A percentile compares a stretch with the other conserved stretches of the same genome.
phyloP scores from a whole-genome alignment of 345 rosid genomes.

The Raphanus raphanistrum region DNA sequence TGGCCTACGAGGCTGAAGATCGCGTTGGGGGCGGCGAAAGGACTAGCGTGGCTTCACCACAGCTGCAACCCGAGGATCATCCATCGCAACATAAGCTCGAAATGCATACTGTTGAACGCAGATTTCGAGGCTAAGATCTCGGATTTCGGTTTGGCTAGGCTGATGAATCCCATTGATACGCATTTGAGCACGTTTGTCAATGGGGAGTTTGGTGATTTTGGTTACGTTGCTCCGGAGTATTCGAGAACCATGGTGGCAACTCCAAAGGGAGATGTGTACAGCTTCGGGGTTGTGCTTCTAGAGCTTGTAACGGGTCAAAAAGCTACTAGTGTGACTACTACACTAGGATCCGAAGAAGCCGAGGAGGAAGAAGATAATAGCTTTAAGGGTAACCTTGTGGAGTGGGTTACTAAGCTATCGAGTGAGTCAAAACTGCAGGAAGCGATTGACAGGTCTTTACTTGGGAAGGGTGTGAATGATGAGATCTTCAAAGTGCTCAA shows the following conservation, averaged over 20 bases:
- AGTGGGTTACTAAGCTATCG: conserved; percentile 67
- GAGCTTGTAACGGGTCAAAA: conserved; percentile 91
- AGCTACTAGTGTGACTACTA: conserved; percentile 60
- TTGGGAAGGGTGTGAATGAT: conserved; percentile 61
- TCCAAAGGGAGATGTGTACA: conserved; percentile 91
- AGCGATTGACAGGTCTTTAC: conserved; percentile 59
- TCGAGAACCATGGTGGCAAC: conserved; percentile 85
- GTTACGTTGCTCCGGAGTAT: conserved; percentile 94
- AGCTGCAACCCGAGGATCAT: conserved; percentile 91
- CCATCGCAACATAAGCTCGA: conserved; percentile 93
- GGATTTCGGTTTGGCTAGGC: conserved; percentile 94
- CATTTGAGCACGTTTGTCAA: conserved; percentile 95
- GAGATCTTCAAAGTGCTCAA: conserved; percentile 80
- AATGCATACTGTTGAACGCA: conserved; percentile 74
- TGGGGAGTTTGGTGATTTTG: conserved; percentile 96
- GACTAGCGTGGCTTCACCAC: conserved; percentile 97
- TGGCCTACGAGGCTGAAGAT: conserved; percentile 90
- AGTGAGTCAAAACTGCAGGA: conserved; percentile 54
- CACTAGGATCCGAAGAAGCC: conserved; percentile 48
- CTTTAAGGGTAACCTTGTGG: conserved; percentile 89
- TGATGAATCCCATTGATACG: conserved; percentile 93
- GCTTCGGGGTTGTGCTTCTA: conserved; percentile 92
- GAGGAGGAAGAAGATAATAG: conserved; percentile 45
- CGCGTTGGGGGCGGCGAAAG: conserved; percentile 76
- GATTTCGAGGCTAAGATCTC: conserved; percentile 89